Conservation (phyloP, 75 land plant genomes). For the Selaginella moellendorffii region DNA sequence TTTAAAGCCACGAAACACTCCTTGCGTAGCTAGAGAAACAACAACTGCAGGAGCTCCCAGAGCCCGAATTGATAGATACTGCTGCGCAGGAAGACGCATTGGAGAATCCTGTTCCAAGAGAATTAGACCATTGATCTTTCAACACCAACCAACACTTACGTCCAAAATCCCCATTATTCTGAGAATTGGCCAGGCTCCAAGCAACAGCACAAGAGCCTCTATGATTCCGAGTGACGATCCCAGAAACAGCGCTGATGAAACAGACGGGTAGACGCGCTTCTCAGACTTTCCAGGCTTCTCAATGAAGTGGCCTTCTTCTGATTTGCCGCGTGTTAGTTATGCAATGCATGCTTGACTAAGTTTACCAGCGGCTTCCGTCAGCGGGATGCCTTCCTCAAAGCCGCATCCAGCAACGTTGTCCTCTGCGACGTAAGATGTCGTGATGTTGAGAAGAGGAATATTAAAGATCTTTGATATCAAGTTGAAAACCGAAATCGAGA, state of each 20-base stretch:
- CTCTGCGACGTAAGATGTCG: slow-evolving; percentile 98
- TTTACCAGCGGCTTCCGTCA: too few species aligned
- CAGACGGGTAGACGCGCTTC: slow-evolving; percentile 36
- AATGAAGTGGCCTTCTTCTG: too few species aligned
- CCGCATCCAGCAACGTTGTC: slow-evolving; percentile 49
- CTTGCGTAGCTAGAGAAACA: slow-evolving; percentile 79
- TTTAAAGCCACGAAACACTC: slow-evolving; percentile 82
- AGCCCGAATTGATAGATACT: slow-evolving; percentile 60
- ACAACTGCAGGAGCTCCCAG: slow-evolving; percentile 90
- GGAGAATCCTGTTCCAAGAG: slow-evolving; percentile 38
- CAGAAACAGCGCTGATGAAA: slow-evolving; percentile 58
- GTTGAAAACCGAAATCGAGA: slow-evolving; percentile 80
- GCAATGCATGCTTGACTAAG: too few species aligned
- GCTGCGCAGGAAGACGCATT: slow-evolving; percentile 54
- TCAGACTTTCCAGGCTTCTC: neutral
- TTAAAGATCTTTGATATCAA: slow-evolving; percentile 84
- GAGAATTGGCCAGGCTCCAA: slow-evolving; percentile 47
- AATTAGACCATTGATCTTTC: too few species aligned
- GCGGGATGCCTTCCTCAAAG: too few species aligned
- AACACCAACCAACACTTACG: slow-evolving; percentile 28
- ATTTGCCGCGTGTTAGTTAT: too few species aligned
- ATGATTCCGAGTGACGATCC: slow-evolving; percentile 54
- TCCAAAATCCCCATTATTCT: slow-evolving; percentile 60
- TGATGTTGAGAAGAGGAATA: slow-evolving; percentile 78
- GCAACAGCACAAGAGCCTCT: slow-evolving; percentile 42